These are phyloP conservation scores for Dendrobium chrysotoxum DNA, from an alignment of 106 monocot species.

Conservation along the genomic window DNA sequence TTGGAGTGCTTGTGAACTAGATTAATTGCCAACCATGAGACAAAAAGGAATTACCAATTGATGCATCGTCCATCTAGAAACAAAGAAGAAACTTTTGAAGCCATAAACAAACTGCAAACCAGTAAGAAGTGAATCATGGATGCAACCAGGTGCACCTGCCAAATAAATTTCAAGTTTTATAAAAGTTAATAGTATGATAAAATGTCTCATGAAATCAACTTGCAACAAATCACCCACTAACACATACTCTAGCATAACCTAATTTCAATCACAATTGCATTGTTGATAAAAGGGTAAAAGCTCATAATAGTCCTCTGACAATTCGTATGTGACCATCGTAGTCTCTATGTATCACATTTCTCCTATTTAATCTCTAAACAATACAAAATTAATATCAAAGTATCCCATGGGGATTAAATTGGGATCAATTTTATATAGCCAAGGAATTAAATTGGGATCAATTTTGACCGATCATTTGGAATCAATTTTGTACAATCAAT, in stretches of 20 bases:
- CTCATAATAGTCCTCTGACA: no score
- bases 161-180: conserved; percentile 3
- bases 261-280: not conserved
- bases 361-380: no score
- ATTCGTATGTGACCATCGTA: no score
- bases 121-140: conserved; percentile 80
- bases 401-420: no score
- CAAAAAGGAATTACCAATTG: conserved; percentile 48
- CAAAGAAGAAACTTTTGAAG: conserved; percentile 78
- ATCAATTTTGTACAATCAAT: no score
- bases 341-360: no score
- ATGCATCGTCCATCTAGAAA: conserved; percentile 95
- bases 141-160: conserved; percentile 86
- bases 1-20: not conserved
- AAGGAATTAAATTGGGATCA: no score
- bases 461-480: no score
- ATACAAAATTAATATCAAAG: no score
- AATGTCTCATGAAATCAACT: not conserved
- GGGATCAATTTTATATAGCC: no score
- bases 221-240: not conserved
- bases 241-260: not conserved
- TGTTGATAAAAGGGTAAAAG: not conserved
- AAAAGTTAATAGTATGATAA: no score
- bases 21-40: not conserved
- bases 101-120: conserved; percentile 90